These are phyloP conservation scores for Russula olivacea DNA, from an alignment of 768 basidiomycete species.

Conservation along the genomic window DNA sequence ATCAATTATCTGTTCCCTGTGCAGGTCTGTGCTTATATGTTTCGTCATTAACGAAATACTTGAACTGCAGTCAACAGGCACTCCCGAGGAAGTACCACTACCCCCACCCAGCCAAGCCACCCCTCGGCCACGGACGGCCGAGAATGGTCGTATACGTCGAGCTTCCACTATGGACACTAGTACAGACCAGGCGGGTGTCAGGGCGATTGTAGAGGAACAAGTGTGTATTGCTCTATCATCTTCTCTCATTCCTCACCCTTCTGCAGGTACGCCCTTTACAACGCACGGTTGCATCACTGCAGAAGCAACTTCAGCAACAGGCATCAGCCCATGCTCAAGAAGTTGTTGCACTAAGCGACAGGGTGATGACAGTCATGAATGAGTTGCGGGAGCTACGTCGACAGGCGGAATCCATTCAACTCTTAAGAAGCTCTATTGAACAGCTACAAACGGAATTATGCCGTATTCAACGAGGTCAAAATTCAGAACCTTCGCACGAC, in stretches of 20 bases:
- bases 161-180: background rate
- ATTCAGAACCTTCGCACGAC: slow-evolving; percentile 17
- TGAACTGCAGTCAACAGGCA: slow-evolving; percentile 11
- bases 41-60: background rate
- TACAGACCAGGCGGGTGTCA: slow-evolving; percentile 4
- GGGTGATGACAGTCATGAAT: slow-evolving; percentile 13
- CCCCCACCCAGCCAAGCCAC: slow-evolving; percentile 5
- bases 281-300: slow-evolving; percentile 17
- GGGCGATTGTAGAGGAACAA: slow-evolving; percentile 18
- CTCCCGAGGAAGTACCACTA: slow-evolving; percentile 3
- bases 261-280: slow-evolving; percentile 20
- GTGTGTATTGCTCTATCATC: background rate
- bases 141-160: slow-evolving; percentile 2
- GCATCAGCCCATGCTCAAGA: slow-evolving; percentile 18
- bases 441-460: slow-evolving; percentile 20
- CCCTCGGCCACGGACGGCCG: slow-evolving; percentile 2
- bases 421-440: slow-evolving; percentile 20
- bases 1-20: background rate
- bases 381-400: slow-evolving; percentile 20
- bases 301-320: slow-evolving; percentile 23
- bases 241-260: background rate
- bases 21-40: slow-evolving; percentile 9
- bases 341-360: slow-evolving; percentile 18
- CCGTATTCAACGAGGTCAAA: slow-evolving; percentile 8
- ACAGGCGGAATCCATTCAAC: slow-evolving; percentile 21